A percentile compares a stretch with the other conserved stretches of the same genome.
These are phyloP conservation scores for Microbotryomycetes sp. DNA, from an alignment of 1,284 basidiomycete genomes.

Conservation along the genomic window DNA sequence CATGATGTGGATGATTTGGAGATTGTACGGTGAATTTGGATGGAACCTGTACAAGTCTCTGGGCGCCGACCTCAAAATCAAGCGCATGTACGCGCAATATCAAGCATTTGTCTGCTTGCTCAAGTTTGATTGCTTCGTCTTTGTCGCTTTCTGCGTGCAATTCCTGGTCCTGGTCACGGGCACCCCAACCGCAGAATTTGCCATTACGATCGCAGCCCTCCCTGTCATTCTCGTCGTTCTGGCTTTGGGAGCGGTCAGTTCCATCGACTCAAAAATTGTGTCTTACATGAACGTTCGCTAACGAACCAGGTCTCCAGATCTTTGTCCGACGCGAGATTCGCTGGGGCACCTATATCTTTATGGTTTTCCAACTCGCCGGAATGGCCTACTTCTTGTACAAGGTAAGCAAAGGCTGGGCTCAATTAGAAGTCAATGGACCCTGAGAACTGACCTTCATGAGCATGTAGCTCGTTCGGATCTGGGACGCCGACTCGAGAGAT, in stretches of 20 bases:
- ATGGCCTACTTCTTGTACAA: constrained; percentile 33
- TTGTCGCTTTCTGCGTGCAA: constrained; percentile 19
- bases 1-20: constrained; percentile 17
- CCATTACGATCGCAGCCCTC: constrained; percentile 28
- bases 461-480: constrained; percentile 24
- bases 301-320: constrained; percentile 2
- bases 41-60: constrained; percentile 51
- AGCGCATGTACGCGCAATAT: constrained; percentile 12
- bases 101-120: constrained; percentile 24
- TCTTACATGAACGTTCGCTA: too few species aligned
- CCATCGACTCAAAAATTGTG: background rate
- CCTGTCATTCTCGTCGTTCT: constrained; percentile 26
- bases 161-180: constrained; percentile 32
- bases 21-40: constrained; percentile 34
- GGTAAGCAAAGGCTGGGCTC: background rate
- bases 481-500: background rate
- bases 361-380: constrained; percentile 11
- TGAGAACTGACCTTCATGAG: background rate
- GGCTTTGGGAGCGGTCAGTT: constrained; percentile 5
- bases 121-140: constrained; percentile 5
- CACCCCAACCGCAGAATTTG: constrained; percentile 23
- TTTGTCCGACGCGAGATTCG: constrained; percentile 21
- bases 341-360: constrained; percentile 13
- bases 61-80: constrained; percentile 22
- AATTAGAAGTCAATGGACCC: too few species aligned